These are phyloP conservation scores for Xylaria grammica DNA, from an alignment of 495 filamentous ascomycete species.

Conservation along the genomic window DNA sequence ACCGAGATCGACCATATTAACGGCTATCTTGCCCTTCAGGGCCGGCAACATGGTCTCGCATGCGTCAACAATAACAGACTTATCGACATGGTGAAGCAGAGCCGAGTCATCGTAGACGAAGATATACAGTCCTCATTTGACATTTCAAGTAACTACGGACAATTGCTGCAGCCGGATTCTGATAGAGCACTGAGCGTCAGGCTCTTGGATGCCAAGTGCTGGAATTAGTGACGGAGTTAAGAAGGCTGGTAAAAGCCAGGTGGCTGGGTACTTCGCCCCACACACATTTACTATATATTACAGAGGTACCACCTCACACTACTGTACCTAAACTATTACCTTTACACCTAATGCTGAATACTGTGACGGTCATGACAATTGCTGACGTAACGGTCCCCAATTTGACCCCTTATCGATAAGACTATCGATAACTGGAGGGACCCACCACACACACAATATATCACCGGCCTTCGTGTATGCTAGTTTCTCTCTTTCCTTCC, in stretches of 20 bases:
- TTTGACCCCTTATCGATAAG: no score
- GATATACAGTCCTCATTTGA: constrained; percentile 18
- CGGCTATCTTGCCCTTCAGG: constrained; percentile 73
- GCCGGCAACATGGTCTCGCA: constrained; percentile 56
- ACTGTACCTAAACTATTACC: background rate
- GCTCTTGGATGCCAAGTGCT: background rate
- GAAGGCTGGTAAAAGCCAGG: no score
- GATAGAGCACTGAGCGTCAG: background rate
- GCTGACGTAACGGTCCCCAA: no score
- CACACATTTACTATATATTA: no score
- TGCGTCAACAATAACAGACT: constrained; percentile 64
- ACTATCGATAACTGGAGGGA: no score
- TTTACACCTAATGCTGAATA: no score
- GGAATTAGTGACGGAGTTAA: no score
- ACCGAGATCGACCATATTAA: constrained; percentile 84
- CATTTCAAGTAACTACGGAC: constrained; percentile 16
- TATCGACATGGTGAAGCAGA: constrained; percentile 42
- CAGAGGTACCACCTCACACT: background rate
- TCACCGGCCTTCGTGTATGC: no score
- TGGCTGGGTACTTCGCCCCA: no score
- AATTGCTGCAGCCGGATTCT: background rate
- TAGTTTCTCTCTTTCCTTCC: no score
- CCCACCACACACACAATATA: no score
- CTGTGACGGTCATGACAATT: no score
- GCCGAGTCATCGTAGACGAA: constrained; percentile 30